These are phyloP conservation scores for Angomonas deanei DNA, from an alignment of 208 protist genomes.

Conservation along the genomic window DNA sequence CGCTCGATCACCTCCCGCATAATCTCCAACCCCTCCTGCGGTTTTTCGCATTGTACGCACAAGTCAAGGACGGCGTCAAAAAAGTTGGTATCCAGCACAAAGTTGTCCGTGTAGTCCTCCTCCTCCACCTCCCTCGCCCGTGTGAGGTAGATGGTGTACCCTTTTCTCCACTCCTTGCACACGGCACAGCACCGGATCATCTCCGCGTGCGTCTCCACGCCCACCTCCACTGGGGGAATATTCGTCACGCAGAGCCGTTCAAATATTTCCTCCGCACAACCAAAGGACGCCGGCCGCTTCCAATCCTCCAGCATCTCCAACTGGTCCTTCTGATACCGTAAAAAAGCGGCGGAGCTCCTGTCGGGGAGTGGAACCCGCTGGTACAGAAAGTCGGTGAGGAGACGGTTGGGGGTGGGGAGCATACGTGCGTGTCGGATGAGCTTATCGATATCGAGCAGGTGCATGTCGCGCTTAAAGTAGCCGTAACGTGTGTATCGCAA, in stretches of 20 bases:
- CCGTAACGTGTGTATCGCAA: constrained; percentile 88
- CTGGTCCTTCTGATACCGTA: constrained; percentile 77
- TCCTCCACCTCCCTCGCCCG: constrained; percentile 76
- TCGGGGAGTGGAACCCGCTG: constrained; percentile 83
- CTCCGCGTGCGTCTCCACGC: constrained; percentile 80
- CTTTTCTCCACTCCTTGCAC: constrained; percentile 72
- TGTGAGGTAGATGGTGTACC: constrained; percentile 64
- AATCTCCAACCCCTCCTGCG: constrained; percentile 47
- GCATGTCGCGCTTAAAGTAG: constrained; percentile 90
- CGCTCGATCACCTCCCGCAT: constrained; percentile 69
- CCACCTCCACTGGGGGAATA: constrained; percentile 84
- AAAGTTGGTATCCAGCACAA: constrained; percentile 66
- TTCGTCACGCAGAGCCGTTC: constrained; percentile 87
- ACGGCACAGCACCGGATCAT: constrained; percentile 89
- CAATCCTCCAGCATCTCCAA: constrained; percentile 69
- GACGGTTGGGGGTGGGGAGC: constrained; percentile 77
- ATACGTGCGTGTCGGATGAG: constrained; percentile 84
- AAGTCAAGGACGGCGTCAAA: constrained; percentile 80
- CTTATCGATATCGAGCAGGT: constrained; percentile 88
- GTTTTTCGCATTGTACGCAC: constrained; percentile 56
- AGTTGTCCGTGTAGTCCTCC: constrained; percentile 25
- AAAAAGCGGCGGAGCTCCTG: constrained; percentile 69
- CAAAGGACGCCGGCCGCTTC: constrained; percentile 40
- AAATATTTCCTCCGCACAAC: constrained; percentile 82
- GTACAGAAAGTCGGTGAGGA: constrained; percentile 88